Conservation (phyloP, 257 asterid species). For the Solanum paucissectum region DNA sequence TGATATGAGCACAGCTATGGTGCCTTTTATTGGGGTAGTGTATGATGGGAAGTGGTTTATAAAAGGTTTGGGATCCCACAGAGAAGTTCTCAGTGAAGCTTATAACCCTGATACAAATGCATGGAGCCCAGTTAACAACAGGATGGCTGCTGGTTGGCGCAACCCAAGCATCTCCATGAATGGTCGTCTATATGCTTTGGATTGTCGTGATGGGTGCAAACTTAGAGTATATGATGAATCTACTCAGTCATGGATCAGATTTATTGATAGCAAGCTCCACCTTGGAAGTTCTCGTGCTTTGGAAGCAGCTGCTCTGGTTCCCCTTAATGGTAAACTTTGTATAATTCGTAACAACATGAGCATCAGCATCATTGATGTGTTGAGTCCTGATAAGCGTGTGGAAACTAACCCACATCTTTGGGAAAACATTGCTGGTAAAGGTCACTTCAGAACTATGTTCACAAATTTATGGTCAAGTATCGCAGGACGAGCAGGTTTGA, state of each 20-base stretch:
- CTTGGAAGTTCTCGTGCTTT: slow-evolving; percentile 31
- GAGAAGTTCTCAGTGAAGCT: slow-evolving; percentile 34
- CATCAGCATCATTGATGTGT: slow-evolving; percentile 31
- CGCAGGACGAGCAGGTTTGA: slow-evolving; percentile 36
- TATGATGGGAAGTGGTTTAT: slow-evolving; percentile 34
- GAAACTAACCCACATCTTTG: slow-evolving; percentile 39
- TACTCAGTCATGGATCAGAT: slow-evolving; percentile 24
- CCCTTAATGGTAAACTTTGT: slow-evolving; percentile 35
- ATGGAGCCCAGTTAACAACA: slow-evolving; percentile 25
- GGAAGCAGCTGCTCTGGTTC: slow-evolving; percentile 37
- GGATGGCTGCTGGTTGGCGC: slow-evolving; percentile 39
- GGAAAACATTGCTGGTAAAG: slow-evolving; percentile 38
- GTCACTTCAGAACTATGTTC: slow-evolving; percentile 27
- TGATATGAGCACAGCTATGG: slow-evolving; percentile 45
- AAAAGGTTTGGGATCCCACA: slow-evolving; percentile 34
- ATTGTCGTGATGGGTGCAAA: slow-evolving; percentile 42
- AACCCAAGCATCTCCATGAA: slow-evolving; percentile 38
- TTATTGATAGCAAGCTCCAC: slow-evolving; percentile 39
- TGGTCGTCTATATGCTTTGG: slow-evolving; percentile 33
- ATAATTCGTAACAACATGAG: slow-evolving; percentile 41
- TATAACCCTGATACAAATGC: slow-evolving; percentile 24
- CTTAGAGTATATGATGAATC: slow-evolving; percentile 30
- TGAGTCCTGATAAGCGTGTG: slow-evolving; percentile 23
- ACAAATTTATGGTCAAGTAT: slow-evolving; percentile 39
- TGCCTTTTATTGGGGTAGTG: slow-evolving; percentile 36